Conservation (phyloP, 495 filamentous ascomycete species). For the Sordaria brevicollis region DNA sequence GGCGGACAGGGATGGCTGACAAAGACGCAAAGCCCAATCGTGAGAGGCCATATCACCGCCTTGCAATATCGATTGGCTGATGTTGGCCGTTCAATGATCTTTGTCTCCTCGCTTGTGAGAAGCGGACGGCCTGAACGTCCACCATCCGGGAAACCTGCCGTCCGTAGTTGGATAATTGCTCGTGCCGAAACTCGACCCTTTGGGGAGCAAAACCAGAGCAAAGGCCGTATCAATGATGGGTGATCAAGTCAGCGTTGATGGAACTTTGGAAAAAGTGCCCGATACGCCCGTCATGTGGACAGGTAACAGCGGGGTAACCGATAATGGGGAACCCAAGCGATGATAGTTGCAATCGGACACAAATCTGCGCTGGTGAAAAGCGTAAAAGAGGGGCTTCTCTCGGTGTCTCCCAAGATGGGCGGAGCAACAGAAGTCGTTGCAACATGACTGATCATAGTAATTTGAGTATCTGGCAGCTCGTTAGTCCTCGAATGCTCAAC, state of each 20-base stretch:
- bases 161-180: background rate
- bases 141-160: background rate
- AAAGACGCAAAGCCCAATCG: background rate
- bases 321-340: background rate
- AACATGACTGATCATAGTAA: background rate
- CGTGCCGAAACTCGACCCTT: background rate
- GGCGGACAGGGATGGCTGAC: background rate
- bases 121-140: background rate
- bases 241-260: background rate
- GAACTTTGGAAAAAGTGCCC: background rate
- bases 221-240: background rate
- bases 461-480: background rate
- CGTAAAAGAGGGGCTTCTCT: background rate
- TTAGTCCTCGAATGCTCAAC: background rate
- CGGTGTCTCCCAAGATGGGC: background rate
- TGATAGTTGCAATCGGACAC: background rate
- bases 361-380: background rate
- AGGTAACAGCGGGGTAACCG: background rate
- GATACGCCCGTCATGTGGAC: background rate
- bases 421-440: background rate
- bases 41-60: background rate
- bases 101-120: background rate
- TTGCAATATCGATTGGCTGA: background rate
- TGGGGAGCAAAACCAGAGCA: background rate
- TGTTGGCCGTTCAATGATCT: background rate